Evolutionary conservation across 2,329 filamentous ascomycete species (phyloP).

Genomic region (Dothiorella sarmentorum): DNA sequence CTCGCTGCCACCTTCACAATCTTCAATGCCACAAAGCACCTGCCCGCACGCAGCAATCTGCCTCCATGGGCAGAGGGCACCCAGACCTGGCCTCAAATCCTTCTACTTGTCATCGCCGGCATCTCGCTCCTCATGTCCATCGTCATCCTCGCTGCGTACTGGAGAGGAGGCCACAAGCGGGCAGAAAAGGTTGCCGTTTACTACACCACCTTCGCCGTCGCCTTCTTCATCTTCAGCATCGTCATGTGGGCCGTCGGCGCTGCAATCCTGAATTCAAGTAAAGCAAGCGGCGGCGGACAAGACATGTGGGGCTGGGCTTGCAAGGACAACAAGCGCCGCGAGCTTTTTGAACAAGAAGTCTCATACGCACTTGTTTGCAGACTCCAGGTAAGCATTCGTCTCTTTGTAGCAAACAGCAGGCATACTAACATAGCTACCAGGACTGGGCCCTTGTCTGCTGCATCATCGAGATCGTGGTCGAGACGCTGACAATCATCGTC

Average conservation of each 20-base stretch:
- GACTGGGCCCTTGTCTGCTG: constrained; percentile 96
- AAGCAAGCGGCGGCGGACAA: constrained; percentile 68
- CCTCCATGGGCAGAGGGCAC: constrained; percentile 81
- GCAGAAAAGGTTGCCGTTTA: constrained; percentile 94
- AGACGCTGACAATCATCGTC: constrained; percentile 84
- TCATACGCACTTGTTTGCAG: constrained; percentile 89
- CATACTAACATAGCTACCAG: constrained; percentile 43
- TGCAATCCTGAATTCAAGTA: constrained; percentile 75
- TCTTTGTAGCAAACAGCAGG: not conserved
- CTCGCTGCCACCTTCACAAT: constrained; percentile 83
- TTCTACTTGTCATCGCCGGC: constrained; percentile 74
- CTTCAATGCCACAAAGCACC: constrained; percentile 78
- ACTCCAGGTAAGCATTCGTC: constrained; percentile 60
- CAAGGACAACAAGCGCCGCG: constrained; percentile 75
- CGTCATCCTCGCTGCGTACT: constrained; percentile 79
- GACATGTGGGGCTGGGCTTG: constrained; percentile 99
- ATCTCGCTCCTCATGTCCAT: constrained; percentile 78
- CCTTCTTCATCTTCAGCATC: constrained; percentile 90
- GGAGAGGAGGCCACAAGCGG: constrained; percentile 77
- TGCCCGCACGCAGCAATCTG: constrained; percentile 74
- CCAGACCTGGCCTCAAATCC: constrained; percentile 82
- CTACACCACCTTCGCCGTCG: constrained; percentile 90
- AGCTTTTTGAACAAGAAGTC: constrained; percentile 76
- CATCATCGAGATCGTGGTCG: constrained; percentile 93
- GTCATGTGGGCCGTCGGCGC: constrained; percentile 89